Base-by-base conservation (phyloP, 148 eudicot species). In the Rhododendron simsii region DNA sequence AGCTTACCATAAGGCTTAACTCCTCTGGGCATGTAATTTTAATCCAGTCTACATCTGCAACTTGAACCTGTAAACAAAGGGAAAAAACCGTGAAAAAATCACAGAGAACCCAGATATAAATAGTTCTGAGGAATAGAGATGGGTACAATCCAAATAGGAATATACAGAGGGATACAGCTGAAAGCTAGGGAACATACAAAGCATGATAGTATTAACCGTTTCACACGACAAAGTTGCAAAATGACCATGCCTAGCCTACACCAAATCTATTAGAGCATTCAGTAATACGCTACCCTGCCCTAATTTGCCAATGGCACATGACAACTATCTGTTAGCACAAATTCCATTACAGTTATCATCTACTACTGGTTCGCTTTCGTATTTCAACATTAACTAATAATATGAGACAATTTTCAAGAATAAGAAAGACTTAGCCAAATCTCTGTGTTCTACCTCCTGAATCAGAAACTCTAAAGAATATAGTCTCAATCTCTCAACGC, bases 31-130 rank as follows among this genome's bases (percentile, higher is more conserved):
- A 88, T 71, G 84, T 87, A 85, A 96, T 92, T 88, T 91, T 93
- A 65, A 96, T 88, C 98, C 98, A 96, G 82, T 95, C 98, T 78
- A 93, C 84, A 78, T 94, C 98, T 20, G 98, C 94, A 87, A 96
- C 98, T 91, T 91, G 94, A 44, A 95, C 92, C 95, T 93, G 87
- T 86, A 71, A 78, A 76, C 75, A 67, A 33, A 55, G 50, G 84
- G 86, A 11, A 67, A 87, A 48, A 21, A 37, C 67, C 63, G 79
- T 81, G 30, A 67, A 82, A 81, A 47, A 69, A 16, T 47, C 50
- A 87, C 76, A 76, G 26, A 75, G 57, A 71, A 81, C 84, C 30
- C 39, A 51, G 51, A 33, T 45, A 44, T 86, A 57, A 82, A 26
- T 37, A 65, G 15, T 30, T 23, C 21, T 48, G 23, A 41, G 20